phyloP scores from a whole-genome alignment of 108 stramenopile species.

The Nitzschia putrida region DNA sequence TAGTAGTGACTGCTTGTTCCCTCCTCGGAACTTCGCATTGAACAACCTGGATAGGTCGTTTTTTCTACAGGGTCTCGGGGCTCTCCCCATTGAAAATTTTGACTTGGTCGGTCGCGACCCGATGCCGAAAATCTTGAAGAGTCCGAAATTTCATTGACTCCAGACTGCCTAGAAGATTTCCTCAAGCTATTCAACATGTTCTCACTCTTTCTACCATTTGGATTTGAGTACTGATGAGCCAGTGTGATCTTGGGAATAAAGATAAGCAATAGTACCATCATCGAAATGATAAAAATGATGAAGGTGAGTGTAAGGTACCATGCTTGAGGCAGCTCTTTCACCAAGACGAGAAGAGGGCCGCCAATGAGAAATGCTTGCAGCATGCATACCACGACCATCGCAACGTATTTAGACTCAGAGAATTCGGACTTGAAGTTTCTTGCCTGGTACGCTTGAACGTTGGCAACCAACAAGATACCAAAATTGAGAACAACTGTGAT shows the following conservation, averaged over 20 bases:
- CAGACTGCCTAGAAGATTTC: too few species aligned
- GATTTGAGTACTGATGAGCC: slow-evolving; percentile 3
- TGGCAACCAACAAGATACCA: slow-evolving; percentile 31
- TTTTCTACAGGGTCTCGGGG: too few species aligned
- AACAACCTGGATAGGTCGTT: too few species aligned
- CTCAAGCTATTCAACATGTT: too few species aligned
- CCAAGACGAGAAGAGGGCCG: slow-evolving; percentile 30
- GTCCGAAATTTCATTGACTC: too few species aligned
- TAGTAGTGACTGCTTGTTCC: too few species aligned
- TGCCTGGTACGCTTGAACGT: slow-evolving; percentile 43
- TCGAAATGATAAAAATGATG: slow-evolving; percentile 28
- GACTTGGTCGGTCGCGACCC: too few species aligned
- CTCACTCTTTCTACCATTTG: too few species aligned
- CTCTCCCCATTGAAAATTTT: too few species aligned
- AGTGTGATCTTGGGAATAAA: slow-evolving; percentile 47
- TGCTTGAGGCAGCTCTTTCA: slow-evolving; percentile 16
- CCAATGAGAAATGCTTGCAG: slow-evolving; percentile 41
- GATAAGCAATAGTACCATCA: slow-evolving; percentile 32
- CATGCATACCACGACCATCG: slow-evolving; percentile 30
- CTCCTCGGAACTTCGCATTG: too few species aligned
- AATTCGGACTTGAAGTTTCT: slow-evolving; percentile 43
- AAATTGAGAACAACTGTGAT: slow-evolving; percentile 21
- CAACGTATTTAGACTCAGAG: slow-evolving; percentile 36
- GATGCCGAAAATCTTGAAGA: too few species aligned
- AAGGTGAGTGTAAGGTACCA: slow-evolving; percentile 23